Percentiles rank a stretch among this genome's conserved stretches.
These are phyloP conservation scores for Colletotrichum sp. DNA, from an alignment of 2,329 filamentous ascomycete species.

Conservation along the genomic window DNA sequence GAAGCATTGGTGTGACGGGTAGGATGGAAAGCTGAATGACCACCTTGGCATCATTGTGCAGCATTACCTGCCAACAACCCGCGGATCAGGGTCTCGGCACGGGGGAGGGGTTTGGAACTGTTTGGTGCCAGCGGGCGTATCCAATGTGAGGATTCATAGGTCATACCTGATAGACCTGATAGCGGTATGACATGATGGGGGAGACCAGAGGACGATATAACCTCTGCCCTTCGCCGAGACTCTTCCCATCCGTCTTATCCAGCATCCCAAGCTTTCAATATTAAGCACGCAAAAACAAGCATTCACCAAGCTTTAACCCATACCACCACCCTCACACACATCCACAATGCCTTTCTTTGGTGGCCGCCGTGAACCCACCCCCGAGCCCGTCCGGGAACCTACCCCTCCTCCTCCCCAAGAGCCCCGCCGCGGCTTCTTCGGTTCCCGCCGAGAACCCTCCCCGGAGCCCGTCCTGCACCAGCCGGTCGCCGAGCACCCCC, in stretches of 20 bases:
- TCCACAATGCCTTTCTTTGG: slow-evolving; percentile 28
- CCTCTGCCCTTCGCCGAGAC: slow-evolving; percentile 5
- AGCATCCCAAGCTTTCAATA: slow-evolving; percentile 13
- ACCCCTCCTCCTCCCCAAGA: slow-evolving; percentile 32
- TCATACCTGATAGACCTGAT: neutral
- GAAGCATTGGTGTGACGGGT: neutral
- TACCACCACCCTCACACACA: neutral
- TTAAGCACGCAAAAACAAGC: slow-evolving; percentile 1
- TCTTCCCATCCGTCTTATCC: slow-evolving; percentile 5
- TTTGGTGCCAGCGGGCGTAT: neutral
- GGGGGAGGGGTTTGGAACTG: neutral
- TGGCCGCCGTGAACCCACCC: slow-evolving; percentile 31
- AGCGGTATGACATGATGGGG: neutral
- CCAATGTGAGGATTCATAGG: neutral
- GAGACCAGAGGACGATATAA: slow-evolving; percentile 4
- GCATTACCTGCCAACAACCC: neutral
- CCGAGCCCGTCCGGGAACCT: slow-evolving; percentile 31
- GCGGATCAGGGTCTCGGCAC: slow-evolving; percentile 10
- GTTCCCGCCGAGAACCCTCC: slow-evolving; percentile 30
- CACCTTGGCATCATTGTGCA: slow-evolving; percentile 22
- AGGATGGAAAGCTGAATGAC: neutral
- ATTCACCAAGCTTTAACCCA: neutral
- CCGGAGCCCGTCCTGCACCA: slow-evolving; percentile 33
- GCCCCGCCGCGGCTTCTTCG: slow-evolving; percentile 23
- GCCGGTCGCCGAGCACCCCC: slow-evolving; percentile 26